Base-by-base conservation (phyloP, 225 moss, liverwort and hornwort genomes). In the Polytrichum formosum region DNA sequence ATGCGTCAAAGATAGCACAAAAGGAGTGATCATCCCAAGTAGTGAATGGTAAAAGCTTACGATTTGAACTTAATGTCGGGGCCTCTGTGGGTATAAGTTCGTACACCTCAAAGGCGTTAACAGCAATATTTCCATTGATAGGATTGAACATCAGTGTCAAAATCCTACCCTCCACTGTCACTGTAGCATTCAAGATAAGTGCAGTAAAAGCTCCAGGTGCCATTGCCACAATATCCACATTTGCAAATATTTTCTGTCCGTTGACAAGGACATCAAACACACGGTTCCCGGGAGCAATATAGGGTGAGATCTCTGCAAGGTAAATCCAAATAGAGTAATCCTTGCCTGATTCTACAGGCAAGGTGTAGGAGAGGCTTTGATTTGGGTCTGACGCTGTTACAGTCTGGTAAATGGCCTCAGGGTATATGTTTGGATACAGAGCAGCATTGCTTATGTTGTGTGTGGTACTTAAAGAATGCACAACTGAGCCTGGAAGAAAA, bases 301-400 rank as follows among this genome's bases (percentile, higher is more conserved):
- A 6, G 6, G 28, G 60, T 1, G 65, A 76, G 37, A 95, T 87
- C 61, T 95, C 94, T 7, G 94, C 92, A 18, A 95, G 87, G 70
- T 95, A 90, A 26, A 95, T 66, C 92, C 94, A 95, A 35, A 95
- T 82, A 0, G 90, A 87, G 73, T 90, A 95, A 20, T 90, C 81
- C 67, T 73, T 79, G 26, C 89, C 87, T 0, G 94, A 76, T 19
- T 89, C 82, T 22, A 95, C 88, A 29, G 90, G 87, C 63, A 92
- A 87, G 26, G 89, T 90, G 62, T 90, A 95, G 1, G 87, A 80
- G 25, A 95, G 81, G 69, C 77, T 88, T 28, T 87, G 86, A 53
- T 69, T 74, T 8, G 74, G 74, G 5, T 37, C 76, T 13, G 92
- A 87, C 63, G 85, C 73, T 18, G 85, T 90, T 27, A 92, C 92